Percentiles rank a stretch among this genome's conserved stretches.
Evolutionary conservation across 176 grass and related monocot species (phyloP).

Genomic region (Poa annua): DNA sequence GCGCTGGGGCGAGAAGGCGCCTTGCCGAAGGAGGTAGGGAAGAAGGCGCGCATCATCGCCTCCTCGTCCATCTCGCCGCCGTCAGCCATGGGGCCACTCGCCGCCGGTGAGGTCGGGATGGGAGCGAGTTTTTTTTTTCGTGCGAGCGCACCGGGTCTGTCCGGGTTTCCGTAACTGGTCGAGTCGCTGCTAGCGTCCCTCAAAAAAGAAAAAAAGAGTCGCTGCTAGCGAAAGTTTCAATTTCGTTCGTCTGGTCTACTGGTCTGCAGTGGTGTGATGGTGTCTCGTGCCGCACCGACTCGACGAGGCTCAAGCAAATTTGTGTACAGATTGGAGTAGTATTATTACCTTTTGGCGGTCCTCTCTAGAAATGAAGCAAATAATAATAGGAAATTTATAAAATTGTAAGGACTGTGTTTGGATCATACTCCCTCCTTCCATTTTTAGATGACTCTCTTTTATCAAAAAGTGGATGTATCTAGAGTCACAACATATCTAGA

Average conservation of each 20-base stretch:
- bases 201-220: too few species aligned
- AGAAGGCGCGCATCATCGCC: constrained; percentile 82
- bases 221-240: neutral
- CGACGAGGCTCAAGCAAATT: neutral
- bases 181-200: neutral
- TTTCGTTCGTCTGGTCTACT: neutral
- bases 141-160: neutral
- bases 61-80: constrained; percentile 79
- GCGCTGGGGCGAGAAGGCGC: constrained; percentile 47
- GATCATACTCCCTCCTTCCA: too few species aligned
- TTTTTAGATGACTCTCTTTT: too few species aligned
- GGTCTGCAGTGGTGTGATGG: too few species aligned
- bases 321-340: too few species aligned
- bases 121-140: constrained; percentile 13
- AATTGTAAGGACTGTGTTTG: too few species aligned
- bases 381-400: too few species aligned
- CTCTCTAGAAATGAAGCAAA: too few species aligned
- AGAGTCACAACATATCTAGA: too few species aligned
- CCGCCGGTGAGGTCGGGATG: constrained; percentile 35
- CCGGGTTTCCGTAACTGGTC: neutral
- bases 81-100: constrained; percentile 40
- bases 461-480: too few species aligned
- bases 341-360: too few species aligned
- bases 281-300: too few species aligned
- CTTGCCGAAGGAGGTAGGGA: constrained; percentile 90